These are phyloP conservation scores for Mucor piriformis DNA, from an alignment of 371 early-diverging fungal genomes.

Conservation along the genomic window DNA sequence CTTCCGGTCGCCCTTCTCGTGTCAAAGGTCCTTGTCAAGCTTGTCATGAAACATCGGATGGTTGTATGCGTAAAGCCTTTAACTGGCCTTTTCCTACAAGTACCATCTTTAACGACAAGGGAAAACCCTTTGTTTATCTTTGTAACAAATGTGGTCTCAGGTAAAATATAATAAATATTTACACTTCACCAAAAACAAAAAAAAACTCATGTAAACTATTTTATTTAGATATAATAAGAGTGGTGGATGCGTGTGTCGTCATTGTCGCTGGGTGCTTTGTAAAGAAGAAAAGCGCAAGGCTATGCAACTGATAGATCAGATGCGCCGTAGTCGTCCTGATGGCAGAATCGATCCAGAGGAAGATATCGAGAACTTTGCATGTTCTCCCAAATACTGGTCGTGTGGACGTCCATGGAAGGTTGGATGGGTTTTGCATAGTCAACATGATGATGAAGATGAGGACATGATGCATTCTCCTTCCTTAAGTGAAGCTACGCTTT, in stretches of 20 bases:
- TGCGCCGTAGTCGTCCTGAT: conserved; percentile 42
- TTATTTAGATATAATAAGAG: conserved; percentile 49
- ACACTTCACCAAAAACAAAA: too few relatives aligned
- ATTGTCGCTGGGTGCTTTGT: conserved; percentile 55
- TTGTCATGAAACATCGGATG: conserved; percentile 49
- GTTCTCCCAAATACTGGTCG: conserved; percentile 53
- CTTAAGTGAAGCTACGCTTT: conserved; percentile 9
- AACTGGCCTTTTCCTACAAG: conserved; percentile 53
- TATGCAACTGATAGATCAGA: conserved; percentile 42
- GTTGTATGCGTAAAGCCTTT: conserved; percentile 58
- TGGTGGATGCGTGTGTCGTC: conserved; percentile 52
- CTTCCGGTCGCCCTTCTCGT: conserved; percentile 44
- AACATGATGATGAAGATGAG: conserved; percentile 24
- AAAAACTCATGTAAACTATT: background rate
- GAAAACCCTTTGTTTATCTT: conserved; percentile 49
- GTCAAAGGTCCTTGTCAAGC: conserved; percentile 54
- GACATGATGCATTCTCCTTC: conserved; percentile 16
- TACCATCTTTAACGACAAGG: conserved; percentile 43
- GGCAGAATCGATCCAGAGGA: conserved; percentile 42
- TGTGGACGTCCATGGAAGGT: conserved; percentile 55
- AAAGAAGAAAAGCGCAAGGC: conserved; percentile 58
- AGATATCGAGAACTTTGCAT: conserved; percentile 45
- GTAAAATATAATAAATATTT: conserved; percentile 24
- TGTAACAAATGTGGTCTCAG: conserved; percentile 60
- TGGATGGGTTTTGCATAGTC: conserved; percentile 43